Percentiles rank a stretch among this genome's conserved stretches.
Conservation (phyloP, 305 asterid genomes). For the Stenogyne calaminthoides region DNA sequence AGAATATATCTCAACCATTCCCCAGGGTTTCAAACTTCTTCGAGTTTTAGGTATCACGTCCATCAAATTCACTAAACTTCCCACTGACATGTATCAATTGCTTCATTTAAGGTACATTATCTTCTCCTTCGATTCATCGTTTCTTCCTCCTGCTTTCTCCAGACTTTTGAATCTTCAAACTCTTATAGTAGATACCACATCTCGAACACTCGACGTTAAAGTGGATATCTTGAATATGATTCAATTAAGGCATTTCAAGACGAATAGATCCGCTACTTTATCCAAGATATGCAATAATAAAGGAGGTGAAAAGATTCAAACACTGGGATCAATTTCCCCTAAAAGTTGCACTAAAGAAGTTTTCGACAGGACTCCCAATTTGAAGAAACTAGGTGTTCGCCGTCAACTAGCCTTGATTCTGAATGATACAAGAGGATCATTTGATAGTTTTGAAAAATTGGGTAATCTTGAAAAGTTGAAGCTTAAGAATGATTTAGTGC, state of each 20-base stretch:
- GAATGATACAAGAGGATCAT: constrained; percentile 27
- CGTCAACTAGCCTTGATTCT: constrained; percentile 34
- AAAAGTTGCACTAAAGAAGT: constrained; percentile 33
- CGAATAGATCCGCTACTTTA: constrained; percentile 28
- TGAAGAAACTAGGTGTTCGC: constrained; percentile 43
- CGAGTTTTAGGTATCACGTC: constrained; percentile 28
- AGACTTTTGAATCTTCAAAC: constrained; percentile 40
- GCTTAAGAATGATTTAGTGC: constrained; percentile 37
- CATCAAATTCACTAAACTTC: constrained; percentile 25
- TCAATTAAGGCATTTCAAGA: constrained; percentile 37
- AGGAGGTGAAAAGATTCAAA: constrained; percentile 36
- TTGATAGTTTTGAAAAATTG: constrained; percentile 35
- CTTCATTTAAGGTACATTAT: constrained; percentile 33
- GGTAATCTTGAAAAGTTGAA: constrained; percentile 37
- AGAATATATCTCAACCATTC: constrained; percentile 23
- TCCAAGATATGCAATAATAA: constrained; percentile 9
- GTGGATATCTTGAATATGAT: constrained; percentile 41
- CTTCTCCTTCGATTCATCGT: constrained; percentile 20
- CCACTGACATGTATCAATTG: constrained; percentile 25
- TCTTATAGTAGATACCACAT: constrained; percentile 33
- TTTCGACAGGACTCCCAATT: constrained; percentile 30
- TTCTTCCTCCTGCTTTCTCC: constrained; percentile 39
- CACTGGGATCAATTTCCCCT: constrained; percentile 41
- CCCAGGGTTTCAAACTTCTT: constrained; percentile 25
- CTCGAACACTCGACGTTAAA: constrained; percentile 29